Evolutionary conservation across 306 rosid species (phyloP), one percentile per base, ranked within the genome.

Genomic region (Citrullus amarus): DNA sequence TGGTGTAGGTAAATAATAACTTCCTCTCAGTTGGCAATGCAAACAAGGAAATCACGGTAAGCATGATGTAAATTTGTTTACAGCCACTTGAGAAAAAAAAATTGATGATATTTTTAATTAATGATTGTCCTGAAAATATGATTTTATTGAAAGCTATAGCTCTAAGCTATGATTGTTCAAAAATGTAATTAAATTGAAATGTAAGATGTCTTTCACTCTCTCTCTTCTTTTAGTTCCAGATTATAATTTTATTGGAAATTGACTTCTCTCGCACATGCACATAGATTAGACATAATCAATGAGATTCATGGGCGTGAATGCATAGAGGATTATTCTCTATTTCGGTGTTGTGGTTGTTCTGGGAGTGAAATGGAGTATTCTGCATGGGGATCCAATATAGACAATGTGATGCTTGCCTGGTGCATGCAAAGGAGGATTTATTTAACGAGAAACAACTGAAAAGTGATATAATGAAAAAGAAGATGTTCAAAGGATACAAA

Each of bases 1-100:
- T 82, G 84, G 75, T 86, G 92, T 92, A 92, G 98, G 98, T 90
- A 88, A 95, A 95, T 88, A 95, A 95, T 86, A 95, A 95, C 89
- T 91, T 95, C 80, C 92, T 95, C 83, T 92, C 98, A 55, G 97
- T 85, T 82, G 98, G 98, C 83, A 95, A 92, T 71, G 93, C 89
- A 84, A 89, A 92, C 84, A 95, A 81, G 87, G 97, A 90, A 91
- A 84, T 95, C 76, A 88, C 88, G 84, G 98, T 95, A 92, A 87
- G 50, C 82, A 46, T 74, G 56, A 50, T 71, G 32, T 41, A 57
- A 78, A 62, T 44, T 65, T 57, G 20, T 79, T 56, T 57, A 9
- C 50, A 25, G 13, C 46, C 15, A 28, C 62, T 54, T 81, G 15
- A 5, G 60, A 58, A 55, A 34, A 50, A 1, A 66, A 39, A 43